Evolutionary conservation across 208 protist genomes (phyloP).

Genomic region (Trypanosoma brucei): DNA sequence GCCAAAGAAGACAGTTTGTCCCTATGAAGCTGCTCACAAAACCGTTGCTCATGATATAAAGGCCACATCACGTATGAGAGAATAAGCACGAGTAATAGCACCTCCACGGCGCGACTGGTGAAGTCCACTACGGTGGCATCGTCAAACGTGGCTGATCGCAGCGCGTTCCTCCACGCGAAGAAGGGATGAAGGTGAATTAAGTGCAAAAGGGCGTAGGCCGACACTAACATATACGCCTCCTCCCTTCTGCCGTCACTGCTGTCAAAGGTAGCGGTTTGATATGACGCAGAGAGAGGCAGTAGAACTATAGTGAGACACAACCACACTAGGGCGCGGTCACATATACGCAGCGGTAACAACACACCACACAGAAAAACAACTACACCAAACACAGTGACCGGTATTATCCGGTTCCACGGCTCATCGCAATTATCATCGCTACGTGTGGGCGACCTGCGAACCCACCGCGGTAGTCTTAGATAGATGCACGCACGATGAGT

Average conservation of each 20-base stretch:
- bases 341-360: slow-evolving; percentile 3
- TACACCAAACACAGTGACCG: not conserved
- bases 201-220: slow-evolving; percentile 25
- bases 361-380: not conserved
- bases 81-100: slow-evolving; percentile 19
- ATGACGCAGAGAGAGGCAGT: not conserved
- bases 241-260: too few relatives aligned
- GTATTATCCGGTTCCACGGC: not conserved
- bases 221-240: not conserved
- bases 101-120: slow-evolving; percentile 3
- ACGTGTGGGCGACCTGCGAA: not conserved
- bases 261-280: not conserved
- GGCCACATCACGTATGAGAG: slow-evolving; percentile 4
- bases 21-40: not conserved
- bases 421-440: not conserved
- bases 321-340: slow-evolving; percentile 13
- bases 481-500: not conserved
- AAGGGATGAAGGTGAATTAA: slow-evolving; percentile 34
- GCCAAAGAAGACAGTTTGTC: not conserved
- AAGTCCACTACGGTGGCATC: slow-evolving; percentile 11
- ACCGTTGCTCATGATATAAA: slow-evolving; percentile 1
- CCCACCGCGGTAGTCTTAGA: not conserved
- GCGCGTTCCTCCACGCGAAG: slow-evolving; percentile 33
- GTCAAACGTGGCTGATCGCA: slow-evolving; percentile 26
- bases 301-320: slow-evolving; percentile 6